Conservation (phyloP, 176 grass and related monocot genomes). For the Phoenix roebelenii region DNA sequence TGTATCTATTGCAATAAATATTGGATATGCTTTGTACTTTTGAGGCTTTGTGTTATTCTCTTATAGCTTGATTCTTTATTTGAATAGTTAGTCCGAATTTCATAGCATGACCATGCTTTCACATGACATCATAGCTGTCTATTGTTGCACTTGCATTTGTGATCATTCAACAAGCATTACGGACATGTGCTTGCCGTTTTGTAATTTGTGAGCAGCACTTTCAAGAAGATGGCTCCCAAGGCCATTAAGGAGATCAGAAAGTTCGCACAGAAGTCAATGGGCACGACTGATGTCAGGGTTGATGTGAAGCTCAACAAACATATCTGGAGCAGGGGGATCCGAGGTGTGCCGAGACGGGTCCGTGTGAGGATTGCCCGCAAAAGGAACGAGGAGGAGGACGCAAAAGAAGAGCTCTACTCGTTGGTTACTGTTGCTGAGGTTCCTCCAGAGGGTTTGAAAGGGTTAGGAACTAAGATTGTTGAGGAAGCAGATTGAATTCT, state of each 20-base stretch:
- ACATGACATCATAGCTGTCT: no score
- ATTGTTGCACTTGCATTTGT: no score
- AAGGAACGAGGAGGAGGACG: slow-evolving; percentile 78
- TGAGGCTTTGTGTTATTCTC: no score
- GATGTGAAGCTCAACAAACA: slow-evolving; percentile 99
- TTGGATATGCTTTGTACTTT: no score
- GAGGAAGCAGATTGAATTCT: slow-evolving; percentile 44
- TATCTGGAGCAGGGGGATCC: slow-evolving; percentile 83
- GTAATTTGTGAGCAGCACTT: slow-evolving; percentile 36
- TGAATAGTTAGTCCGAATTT: no score
- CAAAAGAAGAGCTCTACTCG: slow-evolving; percentile 88
- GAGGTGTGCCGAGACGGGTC: slow-evolving; percentile 69
- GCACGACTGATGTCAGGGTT: slow-evolving; percentile 52
- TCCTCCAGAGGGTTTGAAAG: slow-evolving; percentile 66
- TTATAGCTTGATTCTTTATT: no score
- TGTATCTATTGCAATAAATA: no score
- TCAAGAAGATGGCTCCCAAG: slow-evolving; percentile 94
- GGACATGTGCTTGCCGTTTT: not conserved
- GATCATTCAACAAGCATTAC: no score
- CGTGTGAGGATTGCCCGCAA: slow-evolving; percentile 83
- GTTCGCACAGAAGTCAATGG: slow-evolving; percentile 86
- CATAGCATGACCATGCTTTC: no score
- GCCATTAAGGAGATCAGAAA: slow-evolving; percentile 89
- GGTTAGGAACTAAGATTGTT: slow-evolving; percentile 71
- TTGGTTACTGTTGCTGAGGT: slow-evolving; percentile 77